These are phyloP conservation scores for Jaapia argillacea DNA, from an alignment of 768 basidiomycete genomes.

Conservation along the genomic window DNA sequence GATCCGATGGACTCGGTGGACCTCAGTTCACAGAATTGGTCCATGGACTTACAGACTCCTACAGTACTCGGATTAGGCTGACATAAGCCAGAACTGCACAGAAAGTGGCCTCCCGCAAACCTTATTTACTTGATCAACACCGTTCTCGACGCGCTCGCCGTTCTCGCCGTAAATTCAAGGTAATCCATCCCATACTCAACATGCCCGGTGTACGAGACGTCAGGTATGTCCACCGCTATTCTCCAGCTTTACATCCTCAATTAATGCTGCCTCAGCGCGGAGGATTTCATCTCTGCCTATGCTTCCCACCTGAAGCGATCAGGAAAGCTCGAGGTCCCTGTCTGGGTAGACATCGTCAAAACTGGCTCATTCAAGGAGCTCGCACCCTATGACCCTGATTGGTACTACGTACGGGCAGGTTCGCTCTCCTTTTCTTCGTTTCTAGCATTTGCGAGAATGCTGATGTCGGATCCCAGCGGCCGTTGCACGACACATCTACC, in stretches of 20 bases:
- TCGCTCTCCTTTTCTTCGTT: constrained; percentile 20
- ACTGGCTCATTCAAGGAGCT: constrained; percentile 97
- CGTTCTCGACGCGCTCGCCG: constrained; percentile 3
- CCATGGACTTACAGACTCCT: no score
- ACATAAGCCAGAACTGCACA: neutral
- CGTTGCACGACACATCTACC: constrained; percentile 98
- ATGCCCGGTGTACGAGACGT: constrained; percentile 40
- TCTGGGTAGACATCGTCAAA: constrained; percentile 98
- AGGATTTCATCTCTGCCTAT: constrained; percentile 90
- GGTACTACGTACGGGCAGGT: constrained; percentile 99
- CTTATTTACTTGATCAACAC: neutral
- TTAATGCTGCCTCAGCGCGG: constrained; percentile 46
- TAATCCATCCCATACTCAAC: constrained; percentile 13
- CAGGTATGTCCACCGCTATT: constrained; percentile 20
- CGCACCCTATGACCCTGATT: constrained; percentile 97
- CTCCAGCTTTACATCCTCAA: neutral
- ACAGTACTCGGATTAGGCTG: no score
- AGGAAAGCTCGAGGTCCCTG: constrained; percentile 98
- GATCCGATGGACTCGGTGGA: no score
- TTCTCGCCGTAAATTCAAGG: constrained; percentile 3
- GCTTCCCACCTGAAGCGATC: constrained; percentile 95
- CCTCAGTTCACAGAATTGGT: no score
- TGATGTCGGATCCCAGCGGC: constrained; percentile 47
- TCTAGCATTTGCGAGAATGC: neutral
- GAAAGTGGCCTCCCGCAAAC: neutral